Percentiles rank a stretch among this genome's conserved stretches.
These are phyloP conservation scores for Neonectria punicea DNA, from an alignment of 2,329 filamentous ascomycete species.

Conservation along the genomic window DNA sequence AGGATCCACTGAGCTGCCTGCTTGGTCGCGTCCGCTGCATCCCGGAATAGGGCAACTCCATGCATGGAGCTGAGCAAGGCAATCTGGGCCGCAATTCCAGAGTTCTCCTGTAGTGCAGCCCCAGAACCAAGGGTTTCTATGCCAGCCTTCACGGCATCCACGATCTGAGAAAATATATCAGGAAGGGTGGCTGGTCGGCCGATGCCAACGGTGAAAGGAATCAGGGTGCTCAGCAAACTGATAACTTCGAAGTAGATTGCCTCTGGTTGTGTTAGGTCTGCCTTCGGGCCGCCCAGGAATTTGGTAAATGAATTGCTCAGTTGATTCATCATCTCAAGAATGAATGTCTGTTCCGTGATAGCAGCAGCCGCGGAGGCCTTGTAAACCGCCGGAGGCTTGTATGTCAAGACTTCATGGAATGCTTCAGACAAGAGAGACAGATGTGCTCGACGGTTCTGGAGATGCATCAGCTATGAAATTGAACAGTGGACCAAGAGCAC, in stretches of 20 bases:
- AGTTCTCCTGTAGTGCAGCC: constrained; percentile 20
- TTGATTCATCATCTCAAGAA: constrained; percentile 54
- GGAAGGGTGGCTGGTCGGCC: constrained; percentile 37
- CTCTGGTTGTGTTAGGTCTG: constrained; percentile 55
- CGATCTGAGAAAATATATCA: constrained; percentile 42
- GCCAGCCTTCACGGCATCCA: constrained; percentile 38
- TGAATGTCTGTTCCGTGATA: constrained; percentile 56
- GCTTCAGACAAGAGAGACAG: constrained; percentile 60
- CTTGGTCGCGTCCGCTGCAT: constrained; percentile 49
- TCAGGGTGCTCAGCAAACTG: constrained; percentile 52
- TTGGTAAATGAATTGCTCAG: constrained; percentile 55
- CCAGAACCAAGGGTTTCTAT: constrained; percentile 42
- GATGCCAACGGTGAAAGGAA: constrained; percentile 44
- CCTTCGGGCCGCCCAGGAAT: constrained; percentile 47
- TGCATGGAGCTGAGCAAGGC: constrained; percentile 49
- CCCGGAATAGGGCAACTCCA: constrained; percentile 50
- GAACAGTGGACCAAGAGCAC: constrained; percentile 24
- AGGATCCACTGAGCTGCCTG: constrained; percentile 49
- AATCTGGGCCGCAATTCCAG: constrained; percentile 32
- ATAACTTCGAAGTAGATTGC: constrained; percentile 56
- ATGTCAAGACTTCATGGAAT: constrained; percentile 61
- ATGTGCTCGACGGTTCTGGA: constrained; percentile 61
- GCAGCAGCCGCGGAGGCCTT: constrained; percentile 56
- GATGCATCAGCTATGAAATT: constrained; percentile 21
- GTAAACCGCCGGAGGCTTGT: constrained; percentile 61